Conservation (phyloP, 2,329 filamentous ascomycete species). For the Colletotrichum neosansevieriae region DNA sequence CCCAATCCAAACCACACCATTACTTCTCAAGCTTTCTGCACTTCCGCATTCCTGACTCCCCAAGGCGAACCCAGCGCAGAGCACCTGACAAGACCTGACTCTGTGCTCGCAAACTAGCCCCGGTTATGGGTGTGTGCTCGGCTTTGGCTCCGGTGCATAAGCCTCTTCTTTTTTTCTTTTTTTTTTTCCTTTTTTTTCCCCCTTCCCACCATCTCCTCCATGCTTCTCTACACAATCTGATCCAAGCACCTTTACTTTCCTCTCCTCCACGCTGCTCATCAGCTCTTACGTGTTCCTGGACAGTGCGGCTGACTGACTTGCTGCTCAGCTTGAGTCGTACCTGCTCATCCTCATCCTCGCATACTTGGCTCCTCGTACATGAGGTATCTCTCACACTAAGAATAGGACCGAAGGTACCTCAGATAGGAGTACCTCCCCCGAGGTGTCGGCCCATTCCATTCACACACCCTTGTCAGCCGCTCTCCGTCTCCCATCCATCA, state of each 20-base stretch:
- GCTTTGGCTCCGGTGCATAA: slow-evolving; percentile 37
- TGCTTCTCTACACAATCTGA: neutral
- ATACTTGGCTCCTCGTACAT: neutral
- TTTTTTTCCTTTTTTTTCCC: slow-evolving; percentile 10
- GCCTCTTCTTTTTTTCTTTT: slow-evolving; percentile 28
- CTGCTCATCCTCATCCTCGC: neutral
- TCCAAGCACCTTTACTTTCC: neutral
- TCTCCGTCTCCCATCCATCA: slow-evolving; percentile 23
- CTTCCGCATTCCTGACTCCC: slow-evolving; percentile 29
- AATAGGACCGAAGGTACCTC: slow-evolving; percentile 9
- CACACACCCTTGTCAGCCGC: slow-evolving; percentile 23
- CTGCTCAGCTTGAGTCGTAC: slow-evolving; percentile 10
- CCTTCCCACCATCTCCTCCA: slow-evolving; percentile 1
- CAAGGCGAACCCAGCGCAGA: slow-evolving; percentile 35
- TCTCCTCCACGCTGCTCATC: slow-evolving; percentile 3
- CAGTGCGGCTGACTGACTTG: slow-evolving; percentile 18
- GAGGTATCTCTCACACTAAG: neutral
- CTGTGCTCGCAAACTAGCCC: slow-evolving; percentile 41
- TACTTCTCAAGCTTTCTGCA: slow-evolving; percentile 31
- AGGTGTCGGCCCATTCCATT: neutral
- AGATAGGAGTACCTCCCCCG: slow-evolving; percentile 35
- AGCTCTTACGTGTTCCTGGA: slow-evolving; percentile 7
- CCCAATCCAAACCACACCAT: slow-evolving; percentile 13
- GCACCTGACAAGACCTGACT: slow-evolving; percentile 40
- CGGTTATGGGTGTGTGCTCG: slow-evolving; percentile 34